phyloP scores from a whole-genome alignment of 2,329 filamentous ascomycete genomes.

The Ceratocystis cubensis region DNA sequence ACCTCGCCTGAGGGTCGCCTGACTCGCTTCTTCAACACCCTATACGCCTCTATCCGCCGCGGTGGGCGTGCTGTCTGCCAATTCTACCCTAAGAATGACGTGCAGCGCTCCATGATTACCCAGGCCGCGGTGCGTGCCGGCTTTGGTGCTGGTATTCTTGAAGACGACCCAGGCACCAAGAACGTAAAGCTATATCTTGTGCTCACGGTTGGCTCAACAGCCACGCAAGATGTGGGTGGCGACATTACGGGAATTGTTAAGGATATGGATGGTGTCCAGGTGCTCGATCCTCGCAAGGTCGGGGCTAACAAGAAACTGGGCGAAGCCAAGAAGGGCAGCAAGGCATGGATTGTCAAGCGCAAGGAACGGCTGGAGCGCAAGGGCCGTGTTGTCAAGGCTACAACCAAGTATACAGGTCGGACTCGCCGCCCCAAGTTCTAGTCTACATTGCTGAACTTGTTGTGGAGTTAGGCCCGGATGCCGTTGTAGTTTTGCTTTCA shows the following conservation, averaged over 20 bases:
- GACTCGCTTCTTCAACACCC: conserved; percentile 76
- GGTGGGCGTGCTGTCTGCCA: conserved; percentile 89
- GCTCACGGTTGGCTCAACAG: conserved; percentile 64
- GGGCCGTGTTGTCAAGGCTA: conserved; percentile 85
- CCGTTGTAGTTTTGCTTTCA: conserved; percentile 6
- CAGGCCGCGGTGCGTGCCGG: conserved; percentile 82
- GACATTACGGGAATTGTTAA: conserved; percentile 86
- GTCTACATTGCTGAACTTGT: neutral
- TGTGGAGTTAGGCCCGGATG: neutral
- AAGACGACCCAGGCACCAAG: conserved; percentile 94
- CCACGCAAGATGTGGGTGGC: conserved; percentile 39
- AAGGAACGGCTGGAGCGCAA: conserved; percentile 91
- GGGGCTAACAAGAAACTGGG: conserved; percentile 31
- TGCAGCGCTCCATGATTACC: conserved; percentile 84
- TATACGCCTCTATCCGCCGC: conserved; percentile 72
- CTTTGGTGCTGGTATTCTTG: conserved; percentile 85
- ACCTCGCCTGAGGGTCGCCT: conserved; percentile 68
- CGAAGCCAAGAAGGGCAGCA: conserved; percentile 65
- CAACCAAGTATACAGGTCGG: conserved; percentile 85
- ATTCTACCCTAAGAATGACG: conserved; percentile 94
- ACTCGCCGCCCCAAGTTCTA: conserved; percentile 72
- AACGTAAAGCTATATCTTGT: conserved; percentile 95
- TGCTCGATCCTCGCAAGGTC: conserved; percentile 52
- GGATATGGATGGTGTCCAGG: conserved; percentile 78
- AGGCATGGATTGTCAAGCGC: conserved; percentile 71